Base-by-base conservation (phyloP, 2,329 filamentous ascomycete genomes). In the Arthrobotrys sinensis region DNA sequence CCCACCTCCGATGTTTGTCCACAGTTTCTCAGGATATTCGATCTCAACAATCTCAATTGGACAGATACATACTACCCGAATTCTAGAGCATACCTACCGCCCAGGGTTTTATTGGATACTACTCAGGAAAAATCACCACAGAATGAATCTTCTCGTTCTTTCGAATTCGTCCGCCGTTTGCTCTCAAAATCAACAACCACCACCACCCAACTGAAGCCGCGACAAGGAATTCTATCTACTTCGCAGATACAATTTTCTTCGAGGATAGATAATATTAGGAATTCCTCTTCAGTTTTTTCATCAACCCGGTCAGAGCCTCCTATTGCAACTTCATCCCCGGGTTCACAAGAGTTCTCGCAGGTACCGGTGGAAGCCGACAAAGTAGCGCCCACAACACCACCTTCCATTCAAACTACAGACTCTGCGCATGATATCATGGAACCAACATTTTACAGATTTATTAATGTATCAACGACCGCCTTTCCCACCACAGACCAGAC, bases 31-130 rank as follows among this genome's bases (percentile, higher is more conserved):
- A 46, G 48, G 36, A 40, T 73, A 10, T 73, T 73, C 10, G 60
- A 73, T 32, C 24, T 66, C 21, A 60, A 66, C 19, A 55, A 6
- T 12, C 46, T 66, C 8, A 5, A 19, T 4, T 73, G 60, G 69
- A 53, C 38, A 12, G 46, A 66, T 8, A 24, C 11, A 4, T 73
- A 73, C 36, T 6, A 28, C 24, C 36, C 36, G 4, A 34, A 50
- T 28, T 34, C 10, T 38, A 12, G 8, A 4, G 24, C 24, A 1
- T 73, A 73, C 28, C 14, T 19, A 28, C 7, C 45, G n/a, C 8
- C 40, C 1, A 4, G 21, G 4, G 0, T n/a, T 11, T 24, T 71
- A 45, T 8, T 19, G 14, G 24, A 45, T 7, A 11, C 34, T 8
- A 40, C 10, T n/a, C 10, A 14, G 16, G n/a, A 48, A 40, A 8